A percentile compares a stretch with the other conserved stretches of the same genome.
phyloP scores from a whole-genome alignment of 169 alveolate species.

The Sarcocystis neurona region DNA sequence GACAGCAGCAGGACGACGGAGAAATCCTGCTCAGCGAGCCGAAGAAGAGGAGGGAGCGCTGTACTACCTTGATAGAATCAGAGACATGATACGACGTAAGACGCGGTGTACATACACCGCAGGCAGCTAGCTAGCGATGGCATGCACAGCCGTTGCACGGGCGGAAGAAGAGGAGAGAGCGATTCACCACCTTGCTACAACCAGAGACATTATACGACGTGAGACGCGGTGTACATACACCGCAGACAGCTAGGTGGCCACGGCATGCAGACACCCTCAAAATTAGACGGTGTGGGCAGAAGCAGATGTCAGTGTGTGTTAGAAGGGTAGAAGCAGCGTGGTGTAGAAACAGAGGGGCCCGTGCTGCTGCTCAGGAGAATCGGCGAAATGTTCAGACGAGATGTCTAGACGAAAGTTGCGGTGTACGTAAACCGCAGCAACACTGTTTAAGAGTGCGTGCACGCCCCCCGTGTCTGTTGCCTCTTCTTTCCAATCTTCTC shows the following conservation, averaged over 20 bases:
- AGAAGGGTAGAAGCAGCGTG: too few relatives aligned
- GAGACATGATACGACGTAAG: conserved; percentile 52
- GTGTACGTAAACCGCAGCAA: background rate
- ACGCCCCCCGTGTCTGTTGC: background rate
- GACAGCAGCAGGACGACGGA: too few relatives aligned
- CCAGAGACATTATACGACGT: conserved; percentile 47
- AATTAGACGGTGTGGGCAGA: too few relatives aligned
- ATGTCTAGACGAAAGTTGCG: too few relatives aligned
- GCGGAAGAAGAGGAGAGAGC: conserved; percentile 35
- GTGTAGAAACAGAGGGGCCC: conserved; percentile 22
- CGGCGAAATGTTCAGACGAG: conserved; percentile 40
- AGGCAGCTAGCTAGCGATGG: too few relatives aligned
- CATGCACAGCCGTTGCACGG: too few relatives aligned
- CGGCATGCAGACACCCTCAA: too few relatives aligned
- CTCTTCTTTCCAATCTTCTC: background rate
- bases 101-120: background rate
- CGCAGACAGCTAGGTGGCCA: too few relatives aligned
- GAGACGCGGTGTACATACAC: background rate
- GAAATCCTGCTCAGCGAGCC: too few relatives aligned
- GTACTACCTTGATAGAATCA: conserved; percentile 46
- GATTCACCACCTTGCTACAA: conserved; percentile 36
- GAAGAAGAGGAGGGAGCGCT: conserved; percentile 42
- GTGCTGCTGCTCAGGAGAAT: conserved; percentile 36
- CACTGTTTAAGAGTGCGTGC: too few relatives aligned
- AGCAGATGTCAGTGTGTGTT: too few relatives aligned